Evolutionary conservation across 306 rosid species (phyloP).

Genomic region (Purshia tridentata): DNA sequence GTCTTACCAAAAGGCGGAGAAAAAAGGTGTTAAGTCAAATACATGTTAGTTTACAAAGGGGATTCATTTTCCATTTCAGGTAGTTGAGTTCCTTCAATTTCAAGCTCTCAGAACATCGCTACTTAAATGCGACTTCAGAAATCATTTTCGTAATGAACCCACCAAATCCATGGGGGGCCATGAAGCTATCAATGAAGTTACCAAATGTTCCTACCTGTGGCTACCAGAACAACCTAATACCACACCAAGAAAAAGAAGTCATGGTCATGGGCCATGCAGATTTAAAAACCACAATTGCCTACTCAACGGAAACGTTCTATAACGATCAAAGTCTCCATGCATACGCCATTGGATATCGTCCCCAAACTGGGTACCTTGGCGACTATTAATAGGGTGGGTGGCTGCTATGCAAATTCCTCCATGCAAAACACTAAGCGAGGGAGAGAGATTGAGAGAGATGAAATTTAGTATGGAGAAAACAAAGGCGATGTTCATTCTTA

Average conservation of each 20-base stretch:
- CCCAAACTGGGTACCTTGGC: background rate
- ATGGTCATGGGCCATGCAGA: background rate
- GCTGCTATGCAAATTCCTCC: constrained; percentile 7
- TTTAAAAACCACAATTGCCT: background rate
- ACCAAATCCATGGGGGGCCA: constrained; percentile 9
- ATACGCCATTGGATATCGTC: background rate
- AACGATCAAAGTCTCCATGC: constrained; percentile 18
- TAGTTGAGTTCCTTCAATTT: background rate
- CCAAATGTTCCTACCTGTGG: constrained; percentile 10
- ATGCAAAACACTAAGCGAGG: constrained; percentile 10
- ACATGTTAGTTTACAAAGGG: too few species aligned
- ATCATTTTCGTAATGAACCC: background rate
- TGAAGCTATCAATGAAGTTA: constrained; percentile 17
- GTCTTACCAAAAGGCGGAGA: too few species aligned
- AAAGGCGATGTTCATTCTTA: constrained; percentile 11
- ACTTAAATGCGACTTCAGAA: background rate
- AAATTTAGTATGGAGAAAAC: constrained; percentile 32
- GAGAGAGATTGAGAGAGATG: background rate
- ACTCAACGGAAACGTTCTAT: constrained; percentile 5
- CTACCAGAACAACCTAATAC: constrained; percentile 10
- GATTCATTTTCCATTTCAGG: too few species aligned
- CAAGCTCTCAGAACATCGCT: background rate
- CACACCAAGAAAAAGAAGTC: background rate
- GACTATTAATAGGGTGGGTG: constrained; percentile 34
- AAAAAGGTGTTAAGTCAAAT: too few species aligned